phyloP scores from a whole-genome alignment of 1,284 basidiomycete genomes.

The Testicularia cyperi region DNA sequence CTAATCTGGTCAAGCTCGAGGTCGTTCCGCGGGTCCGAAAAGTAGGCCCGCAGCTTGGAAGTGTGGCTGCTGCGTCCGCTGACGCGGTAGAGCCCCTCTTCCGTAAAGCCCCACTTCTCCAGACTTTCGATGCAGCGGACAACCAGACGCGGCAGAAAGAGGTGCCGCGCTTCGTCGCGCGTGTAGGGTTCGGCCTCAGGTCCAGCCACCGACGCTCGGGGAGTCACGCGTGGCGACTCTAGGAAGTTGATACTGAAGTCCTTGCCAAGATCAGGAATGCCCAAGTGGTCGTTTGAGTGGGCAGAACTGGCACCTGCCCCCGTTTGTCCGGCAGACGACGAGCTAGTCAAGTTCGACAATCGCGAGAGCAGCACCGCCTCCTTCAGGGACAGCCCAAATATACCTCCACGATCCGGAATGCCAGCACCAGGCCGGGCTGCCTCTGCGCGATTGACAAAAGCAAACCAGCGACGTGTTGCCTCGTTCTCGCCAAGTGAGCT shows the following conservation, averaged over 20 bases:
- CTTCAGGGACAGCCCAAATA: conserved; percentile 50
- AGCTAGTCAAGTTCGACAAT: conserved; percentile 13
- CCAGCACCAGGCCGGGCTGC: not conserved
- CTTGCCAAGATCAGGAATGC: conserved; percentile 32
- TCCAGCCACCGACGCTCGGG: conserved; percentile 11
- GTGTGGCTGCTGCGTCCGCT: conserved; percentile 55
- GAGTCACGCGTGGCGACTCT: conserved; percentile 14
- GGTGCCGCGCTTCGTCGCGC: conserved; percentile 36
- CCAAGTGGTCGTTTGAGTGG: conserved; percentile 10
- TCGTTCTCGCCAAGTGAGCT: conserved; percentile 36
- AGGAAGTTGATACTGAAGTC: conserved; percentile 21
- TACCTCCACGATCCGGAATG: not conserved
- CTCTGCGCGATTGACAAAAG: conserved; percentile 9
- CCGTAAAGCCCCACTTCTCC: conserved; percentile 49
- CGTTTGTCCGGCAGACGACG: too few species aligned
- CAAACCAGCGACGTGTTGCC: conserved; percentile 36
- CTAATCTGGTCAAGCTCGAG: conserved; percentile 42
- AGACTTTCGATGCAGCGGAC: conserved; percentile 53
- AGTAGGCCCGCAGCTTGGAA: conserved; percentile 37
- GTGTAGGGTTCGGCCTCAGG: conserved; percentile 6
- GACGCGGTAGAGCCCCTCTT: conserved; percentile 57
- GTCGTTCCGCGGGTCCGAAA: conserved; percentile 40
- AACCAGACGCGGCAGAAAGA: conserved; percentile 46
- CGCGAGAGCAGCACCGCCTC: conserved; percentile 43
- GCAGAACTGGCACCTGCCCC: not conserved